Evolutionary conservation across 345 rosid species (phyloP).

Genomic region (Populus nigra): DNA sequence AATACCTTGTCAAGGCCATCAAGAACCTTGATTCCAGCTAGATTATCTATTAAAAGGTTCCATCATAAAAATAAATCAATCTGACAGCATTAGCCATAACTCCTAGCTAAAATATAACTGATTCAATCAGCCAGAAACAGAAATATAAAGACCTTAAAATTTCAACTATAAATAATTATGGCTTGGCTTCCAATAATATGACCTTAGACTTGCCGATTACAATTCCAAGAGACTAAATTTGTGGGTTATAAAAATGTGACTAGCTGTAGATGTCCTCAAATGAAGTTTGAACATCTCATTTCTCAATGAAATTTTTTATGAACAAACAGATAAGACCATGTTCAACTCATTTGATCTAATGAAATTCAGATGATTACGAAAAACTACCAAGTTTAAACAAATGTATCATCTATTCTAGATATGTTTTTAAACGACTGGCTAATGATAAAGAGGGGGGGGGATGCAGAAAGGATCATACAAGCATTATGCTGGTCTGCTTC

Average conservation of each 20-base stretch:
- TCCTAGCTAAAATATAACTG: conserved; percentile 10
- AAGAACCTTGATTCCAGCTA: conserved; percentile 82
- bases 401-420: background rate
- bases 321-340: background rate
- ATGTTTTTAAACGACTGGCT: background rate
- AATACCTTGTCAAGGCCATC: conserved; percentile 90
- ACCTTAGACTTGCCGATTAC: background rate
- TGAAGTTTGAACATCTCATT: background rate
- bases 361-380: background rate
- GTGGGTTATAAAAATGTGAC: background rate
- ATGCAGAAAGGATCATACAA: conserved; percentile 35
- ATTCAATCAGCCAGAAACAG: conserved; percentile 11
- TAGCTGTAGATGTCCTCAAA: background rate
- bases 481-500: conserved; percentile 39
- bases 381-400: background rate
- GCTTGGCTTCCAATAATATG: background rate
- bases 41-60: conserved; percentile 52
- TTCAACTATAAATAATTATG: background rate
- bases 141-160: background rate
- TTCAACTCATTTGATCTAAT: background rate
- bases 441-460: too few relatives aligned
- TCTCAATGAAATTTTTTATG: background rate
- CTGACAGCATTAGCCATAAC: background rate
- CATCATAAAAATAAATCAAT: conserved; percentile 12
- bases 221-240: background rate